These are phyloP conservation scores for Solanum piurae DNA, from an alignment of 257 asterid genomes.

Conservation along the genomic window DNA sequence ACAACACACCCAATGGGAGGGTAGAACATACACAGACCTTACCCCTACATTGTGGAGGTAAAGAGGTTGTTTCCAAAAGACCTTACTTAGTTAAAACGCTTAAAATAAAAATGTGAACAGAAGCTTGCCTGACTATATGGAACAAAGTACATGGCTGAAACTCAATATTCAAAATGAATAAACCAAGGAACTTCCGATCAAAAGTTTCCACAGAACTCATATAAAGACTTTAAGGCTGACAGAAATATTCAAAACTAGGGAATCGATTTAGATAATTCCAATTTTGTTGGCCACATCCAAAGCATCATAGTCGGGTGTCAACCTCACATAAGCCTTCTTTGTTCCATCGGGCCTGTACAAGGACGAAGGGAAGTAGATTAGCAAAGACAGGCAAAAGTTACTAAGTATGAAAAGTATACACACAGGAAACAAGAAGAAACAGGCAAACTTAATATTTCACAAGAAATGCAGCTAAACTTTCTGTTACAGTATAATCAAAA, in stretches of 20 bases:
- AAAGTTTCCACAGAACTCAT: not conserved
- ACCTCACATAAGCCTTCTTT: not conserved
- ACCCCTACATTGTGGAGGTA: not conserved
- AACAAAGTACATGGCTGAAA: not conserved
- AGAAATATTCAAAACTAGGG: not conserved
- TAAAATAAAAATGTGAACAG: not conserved
- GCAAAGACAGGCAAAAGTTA: not conserved
- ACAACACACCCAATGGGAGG: not conserved
- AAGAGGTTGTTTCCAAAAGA: not conserved
- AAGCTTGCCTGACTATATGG: not conserved
- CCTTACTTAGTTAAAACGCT: not conserved
- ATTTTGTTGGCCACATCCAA: conserved; percentile 3
- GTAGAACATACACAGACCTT: not conserved
- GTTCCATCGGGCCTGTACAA: conserved; percentile 37
- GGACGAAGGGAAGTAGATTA: not conserved
- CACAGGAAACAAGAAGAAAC: not conserved
- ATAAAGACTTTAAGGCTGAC: not conserved
- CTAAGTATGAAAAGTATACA: not conserved
- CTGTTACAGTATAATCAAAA: not conserved
- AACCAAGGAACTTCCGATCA: not conserved
- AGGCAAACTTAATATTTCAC: not conserved
- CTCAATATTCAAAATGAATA: not conserved
- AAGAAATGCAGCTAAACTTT: not conserved
- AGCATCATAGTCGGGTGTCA: conserved; percentile 1
- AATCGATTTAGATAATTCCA: not conserved